These are phyloP conservation scores for Chrysanthemum seticuspe DNA, from an alignment of 129 eudicot species.

Conservation along the genomic window DNA sequence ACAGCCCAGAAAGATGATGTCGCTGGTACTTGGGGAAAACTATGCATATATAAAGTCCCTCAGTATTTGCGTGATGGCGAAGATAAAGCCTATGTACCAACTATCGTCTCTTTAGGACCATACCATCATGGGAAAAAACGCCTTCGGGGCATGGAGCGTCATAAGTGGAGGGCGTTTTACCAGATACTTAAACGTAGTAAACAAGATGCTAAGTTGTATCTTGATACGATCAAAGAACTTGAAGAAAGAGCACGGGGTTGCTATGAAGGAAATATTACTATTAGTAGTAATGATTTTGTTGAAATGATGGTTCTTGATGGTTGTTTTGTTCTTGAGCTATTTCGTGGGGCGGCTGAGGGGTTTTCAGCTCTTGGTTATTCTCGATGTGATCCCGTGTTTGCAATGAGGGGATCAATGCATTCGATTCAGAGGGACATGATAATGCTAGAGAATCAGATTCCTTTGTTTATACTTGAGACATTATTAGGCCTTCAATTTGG, in stretches of 20 bases:
- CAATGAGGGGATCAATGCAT: conserved; percentile 90
- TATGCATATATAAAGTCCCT: conserved; percentile 72
- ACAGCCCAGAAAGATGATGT: conserved; percentile 62
- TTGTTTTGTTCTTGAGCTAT: conserved; percentile 78
- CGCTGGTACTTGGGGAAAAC: conserved; percentile 64
- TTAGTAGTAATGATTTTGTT: conserved; percentile 68
- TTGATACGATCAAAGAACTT: conserved; percentile 54
- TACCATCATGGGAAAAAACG: conserved; percentile 71
- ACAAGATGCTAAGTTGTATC: conserved; percentile 52
- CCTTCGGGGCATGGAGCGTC: conserved; percentile 69
- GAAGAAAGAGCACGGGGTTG: conserved; percentile 71
- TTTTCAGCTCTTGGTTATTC: conserved; percentile 69
- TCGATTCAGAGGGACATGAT: conserved; percentile 90
- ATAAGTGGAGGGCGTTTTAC: conserved; percentile 82
- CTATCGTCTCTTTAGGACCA: conserved; percentile 77
- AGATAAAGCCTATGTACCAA: conserved; percentile 78
- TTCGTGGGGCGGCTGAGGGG: conserved; percentile 72
- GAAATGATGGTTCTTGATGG: conserved; percentile 94
- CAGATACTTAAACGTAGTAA: conserved; percentile 55
- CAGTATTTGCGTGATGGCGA: conserved; percentile 67
- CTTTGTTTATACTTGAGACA: conserved; percentile 69
- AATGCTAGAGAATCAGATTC: conserved; percentile 92
- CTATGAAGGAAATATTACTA: conserved; percentile 67
- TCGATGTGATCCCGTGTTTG: conserved; percentile 68
- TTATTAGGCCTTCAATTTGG: conserved; percentile 58